Conservation (phyloP, 768 basidiomycete genomes). For the Steccherinum ochraceum region DNA sequence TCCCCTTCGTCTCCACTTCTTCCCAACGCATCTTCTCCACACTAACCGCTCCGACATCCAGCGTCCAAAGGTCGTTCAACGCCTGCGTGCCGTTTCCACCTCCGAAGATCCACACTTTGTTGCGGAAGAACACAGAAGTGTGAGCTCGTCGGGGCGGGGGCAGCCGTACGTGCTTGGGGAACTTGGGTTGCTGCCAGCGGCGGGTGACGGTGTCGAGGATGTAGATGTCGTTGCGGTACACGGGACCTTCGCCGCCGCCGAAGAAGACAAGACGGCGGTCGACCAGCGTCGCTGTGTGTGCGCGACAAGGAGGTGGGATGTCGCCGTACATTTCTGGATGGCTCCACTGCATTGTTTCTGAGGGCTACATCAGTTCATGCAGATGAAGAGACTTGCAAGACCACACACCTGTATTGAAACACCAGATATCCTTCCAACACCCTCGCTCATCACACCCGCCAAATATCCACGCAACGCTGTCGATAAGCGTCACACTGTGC, state of each 20-base stretch:
- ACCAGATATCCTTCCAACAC: conserved; percentile 70
- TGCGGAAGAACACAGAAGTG: conserved; percentile 67
- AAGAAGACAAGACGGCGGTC: conserved; percentile 77
- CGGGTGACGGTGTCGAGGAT: conserved; percentile 74
- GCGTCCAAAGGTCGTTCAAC: conserved; percentile 83
- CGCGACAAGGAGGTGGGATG: conserved; percentile 74
- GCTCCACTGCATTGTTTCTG: conserved; percentile 89
- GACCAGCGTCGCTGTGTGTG: conserved; percentile 82
- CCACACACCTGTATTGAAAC: conserved; percentile 71
- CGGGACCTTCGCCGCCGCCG: conserved; percentile 80
- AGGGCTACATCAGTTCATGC: neutral
- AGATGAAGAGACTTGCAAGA: neutral
- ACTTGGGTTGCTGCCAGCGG: conserved; percentile 51
- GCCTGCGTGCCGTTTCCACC: conserved; percentile 93
- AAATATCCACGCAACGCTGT: conserved; percentile 79
- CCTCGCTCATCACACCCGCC: conserved; percentile 85
- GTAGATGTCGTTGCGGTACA: conserved; percentile 79
- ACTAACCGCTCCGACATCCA: conserved; percentile 55
- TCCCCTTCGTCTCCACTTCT: conserved; percentile 48
- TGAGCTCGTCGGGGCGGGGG: conserved; percentile 74
- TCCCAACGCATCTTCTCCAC: conserved; percentile 49
- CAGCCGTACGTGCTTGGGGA: conserved; percentile 14
- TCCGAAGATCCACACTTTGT: conserved; percentile 81
- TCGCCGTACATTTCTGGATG: conserved; percentile 75
- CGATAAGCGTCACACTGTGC: conserved; percentile 80